Percentiles rank a stretch among this genome's conserved stretches.
These are phyloP conservation scores for Globisporangium cystogenes DNA, from an alignment of 352 stramenopile species.

Conservation along the genomic window DNA sequence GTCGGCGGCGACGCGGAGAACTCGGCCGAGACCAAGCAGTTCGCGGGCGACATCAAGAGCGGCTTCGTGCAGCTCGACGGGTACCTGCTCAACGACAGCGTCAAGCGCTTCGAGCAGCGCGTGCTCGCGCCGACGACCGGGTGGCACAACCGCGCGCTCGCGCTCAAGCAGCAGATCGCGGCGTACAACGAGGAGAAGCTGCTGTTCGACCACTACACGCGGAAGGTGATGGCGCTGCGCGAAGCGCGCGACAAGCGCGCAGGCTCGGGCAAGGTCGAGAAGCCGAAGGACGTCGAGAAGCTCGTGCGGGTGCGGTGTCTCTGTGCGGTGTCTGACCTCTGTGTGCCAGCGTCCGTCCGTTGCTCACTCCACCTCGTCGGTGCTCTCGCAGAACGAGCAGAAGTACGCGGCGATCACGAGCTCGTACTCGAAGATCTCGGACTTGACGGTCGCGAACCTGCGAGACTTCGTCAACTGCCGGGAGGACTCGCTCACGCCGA, in stretches of 20 bases:
- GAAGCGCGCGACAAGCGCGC: constrained; percentile 61
- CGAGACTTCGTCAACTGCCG: constrained; percentile 54
- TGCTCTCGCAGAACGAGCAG: constrained; percentile 50
- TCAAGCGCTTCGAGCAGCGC: constrained; percentile 49
- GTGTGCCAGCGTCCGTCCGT: not conserved
- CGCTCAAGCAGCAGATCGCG: constrained; percentile 38
- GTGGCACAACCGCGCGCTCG: constrained; percentile 43
- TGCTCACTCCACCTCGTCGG: not conserved
- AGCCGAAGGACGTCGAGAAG: constrained; percentile 71
- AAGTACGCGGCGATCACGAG: constrained; percentile 63
- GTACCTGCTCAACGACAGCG: constrained; percentile 41
- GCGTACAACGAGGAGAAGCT: constrained; percentile 63
- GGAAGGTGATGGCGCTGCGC: constrained; percentile 60
- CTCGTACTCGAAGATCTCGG: constrained; percentile 60
- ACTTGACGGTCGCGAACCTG: constrained; percentile 50
- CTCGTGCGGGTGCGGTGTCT: constrained; percentile 41
- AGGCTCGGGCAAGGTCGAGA: constrained; percentile 44
- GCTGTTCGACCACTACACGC: constrained; percentile 75
- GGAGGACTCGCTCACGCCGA: constrained; percentile 51
- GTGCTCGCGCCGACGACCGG: constrained; percentile 49
- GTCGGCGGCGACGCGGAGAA: constrained; percentile 28
- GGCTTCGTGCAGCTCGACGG: constrained; percentile 57
- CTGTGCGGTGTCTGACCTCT: not conserved
- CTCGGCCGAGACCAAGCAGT: constrained; percentile 54
- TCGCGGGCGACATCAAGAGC: constrained; percentile 50